Percentiles rank a stretch among this genome's conserved stretches.
Conservation (phyloP, 1,139 yeast genomes). For the Saccharomyces hybrid region DNA sequence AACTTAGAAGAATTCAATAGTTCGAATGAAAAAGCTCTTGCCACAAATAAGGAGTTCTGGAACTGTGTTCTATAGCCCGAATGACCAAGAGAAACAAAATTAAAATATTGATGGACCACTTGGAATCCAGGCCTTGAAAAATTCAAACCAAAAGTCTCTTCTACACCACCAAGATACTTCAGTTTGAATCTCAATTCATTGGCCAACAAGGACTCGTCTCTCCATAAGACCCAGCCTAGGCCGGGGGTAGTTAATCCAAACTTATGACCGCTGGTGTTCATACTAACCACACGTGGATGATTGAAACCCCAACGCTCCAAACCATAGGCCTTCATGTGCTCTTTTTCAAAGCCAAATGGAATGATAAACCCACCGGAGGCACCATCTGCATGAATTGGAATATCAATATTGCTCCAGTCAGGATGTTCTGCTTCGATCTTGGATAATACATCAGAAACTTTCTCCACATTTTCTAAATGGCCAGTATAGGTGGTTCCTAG, state of each 20-base stretch:
- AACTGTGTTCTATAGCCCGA: constrained; percentile 64
- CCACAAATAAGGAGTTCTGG: constrained; percentile 44
- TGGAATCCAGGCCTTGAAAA: constrained; percentile 93
- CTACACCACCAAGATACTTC: constrained; percentile 83
- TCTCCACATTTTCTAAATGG: constrained; percentile 72
- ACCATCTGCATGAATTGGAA: constrained; percentile 87
- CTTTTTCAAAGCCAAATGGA: constrained; percentile 69
- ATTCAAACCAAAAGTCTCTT: constrained; percentile 78
- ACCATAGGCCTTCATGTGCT: constrained; percentile 27
- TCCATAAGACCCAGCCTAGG: constrained; percentile 88
- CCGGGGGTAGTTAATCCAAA: constrained; percentile 89
- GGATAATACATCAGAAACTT: constrained; percentile 54
- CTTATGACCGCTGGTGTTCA: constrained; percentile 89
- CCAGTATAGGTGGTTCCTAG: constrained; percentile 92
- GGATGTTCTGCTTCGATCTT: constrained; percentile 44
- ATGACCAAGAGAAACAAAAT: constrained; percentile 61
- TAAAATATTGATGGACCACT: constrained; percentile 80
- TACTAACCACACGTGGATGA: constrained; percentile 67
- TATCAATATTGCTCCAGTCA: constrained; percentile 47
- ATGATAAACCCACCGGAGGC: constrained; percentile 89
- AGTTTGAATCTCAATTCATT: constrained; percentile 66
- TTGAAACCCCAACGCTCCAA: constrained; percentile 67
- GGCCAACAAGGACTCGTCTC: constrained; percentile 57
- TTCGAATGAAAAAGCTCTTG: constrained; percentile 24
- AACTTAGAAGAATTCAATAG: constrained; percentile 42